Evolutionary conservation across 2,329 filamentous ascomycete species (phyloP), one percentile per base, ranked within the genome.

Genomic region (Botrytis porri): DNA sequence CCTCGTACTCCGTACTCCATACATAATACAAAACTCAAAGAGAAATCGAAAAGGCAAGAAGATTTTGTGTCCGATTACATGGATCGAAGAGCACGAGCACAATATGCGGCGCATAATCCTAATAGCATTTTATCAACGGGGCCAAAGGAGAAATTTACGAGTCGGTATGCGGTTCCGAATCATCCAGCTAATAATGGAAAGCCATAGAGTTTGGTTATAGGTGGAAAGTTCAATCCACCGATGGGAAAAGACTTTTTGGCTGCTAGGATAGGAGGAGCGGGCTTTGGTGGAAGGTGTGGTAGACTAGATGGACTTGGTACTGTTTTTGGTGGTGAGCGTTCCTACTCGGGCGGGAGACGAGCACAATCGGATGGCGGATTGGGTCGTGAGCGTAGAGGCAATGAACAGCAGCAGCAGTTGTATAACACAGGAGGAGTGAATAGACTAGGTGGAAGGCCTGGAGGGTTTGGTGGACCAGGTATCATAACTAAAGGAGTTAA

Each of bases 111-210:
- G 37, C 79, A 84, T 69, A 84, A 86, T 73, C 84, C 84, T 0
- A 81, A 80, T 60, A 83, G 81, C 22, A 75, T 78, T 3, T 77
- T 87, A 3, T 78, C 81, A 79, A 73, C 76, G 74, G 77, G 59
- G 3, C 75, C 74, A 20, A 75, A 80, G 70, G 77, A 79, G 1
- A 78, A 80, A n/a, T 87, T 87, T 75, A 80, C 81, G 0, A 86
- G 84, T 9, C 82, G 84, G 37, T 86, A 84, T 75, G 83, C 83
- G 18, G 86, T 88, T 75, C 86, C 86, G 1, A 85, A 83, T 74
- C 84, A 87, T 75, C 82, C 85, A 0, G 84, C 84, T 43, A 86
- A 84, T 75, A 85, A 82, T 41, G 86, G 86, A 5, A 83, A 82
- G 8, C 78, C 86, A 10, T 75, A 86, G 10, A 81, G 83, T 0